Evolutionary conservation across 768 basidiomycete genomes (phyloP).

Genomic region (Pleurotus ostreatus): DNA sequence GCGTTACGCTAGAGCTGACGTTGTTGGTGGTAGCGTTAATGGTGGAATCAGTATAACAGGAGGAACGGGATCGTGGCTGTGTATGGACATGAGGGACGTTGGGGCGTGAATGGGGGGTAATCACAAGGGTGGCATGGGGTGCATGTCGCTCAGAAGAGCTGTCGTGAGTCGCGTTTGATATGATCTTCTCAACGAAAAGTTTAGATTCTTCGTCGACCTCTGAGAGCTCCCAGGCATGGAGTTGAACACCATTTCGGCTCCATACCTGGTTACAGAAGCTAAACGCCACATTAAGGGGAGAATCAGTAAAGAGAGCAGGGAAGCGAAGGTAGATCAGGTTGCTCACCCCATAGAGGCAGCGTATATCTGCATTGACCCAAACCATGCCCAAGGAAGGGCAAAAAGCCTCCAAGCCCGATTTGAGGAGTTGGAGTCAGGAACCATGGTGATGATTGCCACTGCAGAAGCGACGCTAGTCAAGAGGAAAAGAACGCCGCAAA

Average conservation of each 20-base stretch:
- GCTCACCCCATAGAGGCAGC: constrained; percentile 28
- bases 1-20: background rate
- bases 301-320: background rate
- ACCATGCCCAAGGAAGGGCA: constrained; percentile 20
- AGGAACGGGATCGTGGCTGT: constrained; percentile 1
- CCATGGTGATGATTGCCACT: constrained; percentile 20
- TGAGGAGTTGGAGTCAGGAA: constrained; percentile 19
- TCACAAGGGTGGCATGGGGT: background rate
- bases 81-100: background rate
- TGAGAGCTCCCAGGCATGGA: constrained; percentile 35
- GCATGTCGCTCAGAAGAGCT: background rate
- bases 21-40: background rate
- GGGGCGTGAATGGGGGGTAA: background rate
- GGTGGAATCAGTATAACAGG: background rate
- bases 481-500: constrained; percentile 20
- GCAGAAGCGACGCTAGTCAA: constrained; percentile 23
- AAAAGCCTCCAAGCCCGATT: constrained; percentile 28
- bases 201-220: constrained; percentile 23
- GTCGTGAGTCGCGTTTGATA: background rate
- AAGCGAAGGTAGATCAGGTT: background rate
- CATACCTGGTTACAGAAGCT: constrained; percentile 32
- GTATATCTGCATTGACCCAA: constrained; percentile 29
- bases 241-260: constrained; percentile 27
- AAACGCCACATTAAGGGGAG: background rate
- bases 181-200: constrained; percentile 16